Percentiles rank a stretch among this genome's conserved stretches.
phyloP scores from a whole-genome alignment of 73 alveolate genomes.

The Paramecium caudatum region DNA sequence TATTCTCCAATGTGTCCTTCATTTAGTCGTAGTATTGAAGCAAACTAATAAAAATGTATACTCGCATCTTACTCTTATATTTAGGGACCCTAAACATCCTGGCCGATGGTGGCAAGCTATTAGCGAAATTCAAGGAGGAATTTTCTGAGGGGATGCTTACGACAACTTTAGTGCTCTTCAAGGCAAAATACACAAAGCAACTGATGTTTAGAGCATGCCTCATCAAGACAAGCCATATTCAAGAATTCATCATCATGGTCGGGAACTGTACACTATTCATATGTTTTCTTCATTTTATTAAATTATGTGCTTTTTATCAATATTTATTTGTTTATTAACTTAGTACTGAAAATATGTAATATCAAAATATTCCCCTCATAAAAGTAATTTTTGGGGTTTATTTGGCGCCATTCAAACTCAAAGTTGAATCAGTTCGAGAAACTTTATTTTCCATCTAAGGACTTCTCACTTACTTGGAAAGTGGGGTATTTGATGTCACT shows the following conservation, averaged over 20 bases:
- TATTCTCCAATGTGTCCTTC: neutral
- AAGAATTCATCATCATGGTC: neutral
- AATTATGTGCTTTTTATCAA: neutral
- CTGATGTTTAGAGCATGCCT: neutral
- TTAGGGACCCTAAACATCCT: neutral
- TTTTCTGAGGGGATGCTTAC: neutral
- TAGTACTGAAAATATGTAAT: neutral
- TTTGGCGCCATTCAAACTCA: neutral
- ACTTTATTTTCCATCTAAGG: conserved; percentile 2
- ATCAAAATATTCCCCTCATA: neutral
- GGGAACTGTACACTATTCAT: neutral
- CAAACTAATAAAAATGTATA: neutral
- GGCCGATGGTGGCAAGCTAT: neutral
- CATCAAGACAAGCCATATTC: neutral
- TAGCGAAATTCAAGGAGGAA: neutral
- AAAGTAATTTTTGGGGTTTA: neutral
- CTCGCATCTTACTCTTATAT: neutral
- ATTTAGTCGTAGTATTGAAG: neutral
- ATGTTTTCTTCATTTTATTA: neutral
- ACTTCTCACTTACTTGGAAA: neutral
- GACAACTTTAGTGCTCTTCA: neutral
- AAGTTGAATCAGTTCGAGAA: neutral
- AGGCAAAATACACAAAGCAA: neutral
- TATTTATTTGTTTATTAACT: neutral
- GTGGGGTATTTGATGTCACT: neutral